These are phyloP conservation scores for Diversispora epigaea DNA, from an alignment of 192 early-diverging fungal species.

Conservation along the genomic window DNA sequence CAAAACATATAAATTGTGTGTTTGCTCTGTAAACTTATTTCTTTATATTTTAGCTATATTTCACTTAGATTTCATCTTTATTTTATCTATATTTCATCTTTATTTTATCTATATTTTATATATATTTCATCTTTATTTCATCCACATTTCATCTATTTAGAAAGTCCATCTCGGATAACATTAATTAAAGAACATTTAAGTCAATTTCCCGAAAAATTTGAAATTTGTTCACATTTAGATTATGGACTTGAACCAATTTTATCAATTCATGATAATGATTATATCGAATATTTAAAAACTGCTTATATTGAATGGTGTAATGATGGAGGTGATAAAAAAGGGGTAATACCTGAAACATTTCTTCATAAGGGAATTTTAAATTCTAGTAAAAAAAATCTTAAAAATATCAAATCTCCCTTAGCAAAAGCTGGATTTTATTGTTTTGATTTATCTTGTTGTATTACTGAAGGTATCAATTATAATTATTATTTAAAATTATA, in stretches of 20 bases:
- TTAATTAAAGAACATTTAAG: neutral
- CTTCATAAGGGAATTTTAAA: conserved; percentile 38
- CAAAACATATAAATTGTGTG: too few relatives aligned
- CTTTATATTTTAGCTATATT: too few relatives aligned
- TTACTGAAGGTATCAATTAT: conserved; percentile 42
- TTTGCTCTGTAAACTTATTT: too few relatives aligned
- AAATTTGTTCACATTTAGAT: conserved; percentile 33
- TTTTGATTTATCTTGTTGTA: conserved; percentile 55
- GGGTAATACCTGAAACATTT: conserved; percentile 53
- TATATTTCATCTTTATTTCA: neutral
- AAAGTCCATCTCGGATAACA: conserved; percentile 9
- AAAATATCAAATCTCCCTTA: neutral
- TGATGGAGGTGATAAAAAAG: conserved; percentile 56
- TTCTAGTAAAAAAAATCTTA: neutral
- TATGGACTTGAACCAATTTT: conserved; percentile 57
- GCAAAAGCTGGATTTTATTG: conserved; percentile 51
- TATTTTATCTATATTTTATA: neutral
- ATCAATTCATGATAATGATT: conserved; percentile 57
- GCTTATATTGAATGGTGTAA: conserved; percentile 58
- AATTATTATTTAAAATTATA: neutral
- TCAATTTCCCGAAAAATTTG: neutral
- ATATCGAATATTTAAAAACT: conserved; percentile 56
- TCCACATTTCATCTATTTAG: neutral
- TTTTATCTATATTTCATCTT: too few relatives aligned
- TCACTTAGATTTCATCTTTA: too few relatives aligned